Evolutionary conservation across 2,329 filamentous ascomycete genomes (phyloP).

Genomic region (Penicillium sp.): DNA sequence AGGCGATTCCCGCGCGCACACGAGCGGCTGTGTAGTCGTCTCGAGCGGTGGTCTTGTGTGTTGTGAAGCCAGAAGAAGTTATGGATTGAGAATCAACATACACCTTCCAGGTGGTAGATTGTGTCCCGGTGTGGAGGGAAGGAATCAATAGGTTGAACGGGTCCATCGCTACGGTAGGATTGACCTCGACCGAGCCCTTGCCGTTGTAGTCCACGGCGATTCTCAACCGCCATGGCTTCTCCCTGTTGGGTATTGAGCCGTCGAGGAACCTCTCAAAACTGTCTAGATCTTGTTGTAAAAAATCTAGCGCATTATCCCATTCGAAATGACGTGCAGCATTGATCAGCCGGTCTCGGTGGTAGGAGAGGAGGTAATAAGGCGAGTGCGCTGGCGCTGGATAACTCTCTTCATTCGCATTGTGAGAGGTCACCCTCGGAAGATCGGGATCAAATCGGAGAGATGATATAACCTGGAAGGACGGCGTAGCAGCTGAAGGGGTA

Average conservation of each 20-base stretch:
- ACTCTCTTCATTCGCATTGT: conserved; percentile 33
- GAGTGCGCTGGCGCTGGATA: conserved; percentile 55
- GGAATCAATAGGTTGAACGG: conserved; percentile 37
- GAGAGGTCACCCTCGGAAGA: conserved; percentile 51
- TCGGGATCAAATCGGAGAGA: conserved; percentile 73
- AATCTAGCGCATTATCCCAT: conserved; percentile 47
- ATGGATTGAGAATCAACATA: conserved; percentile 61
- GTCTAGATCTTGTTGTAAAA: conserved; percentile 40
- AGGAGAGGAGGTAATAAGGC: conserved; percentile 78
- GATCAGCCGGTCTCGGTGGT: conserved; percentile 80
- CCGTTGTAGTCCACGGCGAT: conserved; percentile 42
- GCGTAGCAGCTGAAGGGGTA: not conserved
- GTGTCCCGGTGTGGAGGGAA: conserved; percentile 19
- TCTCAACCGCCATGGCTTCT: conserved; percentile 47
- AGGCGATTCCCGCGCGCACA: conserved; percentile 62
- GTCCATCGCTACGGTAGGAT: conserved; percentile 37
- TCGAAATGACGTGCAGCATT: conserved; percentile 59
- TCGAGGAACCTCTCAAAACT: conserved; percentile 38
- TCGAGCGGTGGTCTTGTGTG: conserved; percentile 83
- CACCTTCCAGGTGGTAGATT: conserved; percentile 52
- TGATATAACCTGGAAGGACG: conserved; percentile 67
- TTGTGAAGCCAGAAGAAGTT: conserved; percentile 69
- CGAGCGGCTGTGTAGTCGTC: conserved; percentile 74
- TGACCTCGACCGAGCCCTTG: conserved; percentile 40
- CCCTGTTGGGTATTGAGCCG: conserved; percentile 39